Percentiles rank a stretch among this genome's conserved stretches.
phyloP scores from a whole-genome alignment of 768 basidiomycete genomes.

The Butyriboletus loyo region DNA sequence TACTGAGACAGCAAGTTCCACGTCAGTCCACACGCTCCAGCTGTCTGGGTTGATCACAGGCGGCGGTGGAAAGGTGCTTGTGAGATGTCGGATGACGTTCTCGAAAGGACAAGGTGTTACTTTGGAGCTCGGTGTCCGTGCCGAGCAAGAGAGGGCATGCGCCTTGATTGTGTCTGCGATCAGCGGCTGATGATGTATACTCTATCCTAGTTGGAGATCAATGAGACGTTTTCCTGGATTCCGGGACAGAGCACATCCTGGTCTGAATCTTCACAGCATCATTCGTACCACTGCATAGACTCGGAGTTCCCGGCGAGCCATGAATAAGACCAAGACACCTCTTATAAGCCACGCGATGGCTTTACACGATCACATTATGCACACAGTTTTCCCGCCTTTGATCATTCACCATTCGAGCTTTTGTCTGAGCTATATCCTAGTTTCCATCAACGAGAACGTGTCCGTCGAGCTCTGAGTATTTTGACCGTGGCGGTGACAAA shows the following conservation, averaged over 20 bases:
- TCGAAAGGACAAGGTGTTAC: constrained; percentile 88
- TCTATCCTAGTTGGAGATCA: not conserved
- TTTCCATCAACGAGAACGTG: constrained; percentile 6
- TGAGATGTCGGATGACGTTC: constrained; percentile 93
- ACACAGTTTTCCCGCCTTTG: constrained; percentile 4
- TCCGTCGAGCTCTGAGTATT: not conserved
- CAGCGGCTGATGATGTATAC: constrained; percentile 44
- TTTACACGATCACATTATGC: not conserved
- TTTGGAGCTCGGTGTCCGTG: constrained; percentile 85
- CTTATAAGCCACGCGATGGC: constrained; percentile 4
- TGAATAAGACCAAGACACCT: constrained; percentile 8
- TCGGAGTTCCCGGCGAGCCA: not conserved
- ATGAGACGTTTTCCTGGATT: constrained; percentile 5
- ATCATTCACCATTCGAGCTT: not conserved
- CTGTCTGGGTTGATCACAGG: constrained; percentile 88
- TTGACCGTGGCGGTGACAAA: constrained; percentile 17
- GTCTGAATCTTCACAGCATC: constrained; percentile 2
- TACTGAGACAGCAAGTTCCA: constrained; percentile 74
- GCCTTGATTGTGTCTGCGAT: constrained; percentile 89
- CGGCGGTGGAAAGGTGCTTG: constrained; percentile 95
- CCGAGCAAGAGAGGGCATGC: constrained; percentile 85
- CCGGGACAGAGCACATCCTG: not conserved
- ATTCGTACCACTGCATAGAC: not conserved
- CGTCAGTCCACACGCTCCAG: constrained; percentile 91
- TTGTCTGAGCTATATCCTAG: not conserved